phyloP scores from a whole-genome alignment of 148 eudicot species.

The Silene uniflora region DNA sequence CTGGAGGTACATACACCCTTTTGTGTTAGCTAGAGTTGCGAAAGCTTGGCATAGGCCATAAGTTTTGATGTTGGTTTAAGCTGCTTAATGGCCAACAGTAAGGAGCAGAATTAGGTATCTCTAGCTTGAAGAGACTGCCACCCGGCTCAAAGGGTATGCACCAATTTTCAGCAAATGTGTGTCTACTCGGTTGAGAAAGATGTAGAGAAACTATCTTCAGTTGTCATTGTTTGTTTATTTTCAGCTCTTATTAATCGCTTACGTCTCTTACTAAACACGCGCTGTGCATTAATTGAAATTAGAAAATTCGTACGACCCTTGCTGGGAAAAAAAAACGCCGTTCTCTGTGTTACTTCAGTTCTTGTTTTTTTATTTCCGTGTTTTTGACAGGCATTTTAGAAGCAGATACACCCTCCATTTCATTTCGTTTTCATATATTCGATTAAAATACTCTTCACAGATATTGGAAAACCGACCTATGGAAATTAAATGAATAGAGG shows the following conservation, averaged over 20 bases:
- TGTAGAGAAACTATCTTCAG: neutral
- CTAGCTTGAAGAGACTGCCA: neutral
- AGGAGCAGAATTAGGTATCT: neutral
- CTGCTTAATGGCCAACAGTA: neutral
- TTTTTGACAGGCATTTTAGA: no score
- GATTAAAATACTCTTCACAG: no score
- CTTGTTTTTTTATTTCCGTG: neutral
- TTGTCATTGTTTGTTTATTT: neutral
- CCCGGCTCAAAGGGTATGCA: neutral
- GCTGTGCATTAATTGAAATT: neutral
- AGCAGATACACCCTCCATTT: no score
- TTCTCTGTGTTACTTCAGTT: neutral
- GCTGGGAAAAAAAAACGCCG: neutral
- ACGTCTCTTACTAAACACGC: neutral
- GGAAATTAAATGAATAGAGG: no score
- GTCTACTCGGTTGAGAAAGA: neutral
- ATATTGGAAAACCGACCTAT: no score
- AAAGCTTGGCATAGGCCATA: neutral
- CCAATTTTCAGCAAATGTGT: neutral
- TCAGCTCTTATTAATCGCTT: neutral
- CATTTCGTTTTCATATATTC: no score
- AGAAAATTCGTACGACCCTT: neutral
- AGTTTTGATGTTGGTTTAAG: constrained; percentile 3
- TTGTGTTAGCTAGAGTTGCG: neutral
- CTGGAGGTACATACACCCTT: constrained; percentile 8